A percentile compares a stretch with the other conserved stretches of the same genome.
phyloP scores from a whole-genome alignment of 768 basidiomycete species.

The Naganishia vaughanmartiniae region DNA sequence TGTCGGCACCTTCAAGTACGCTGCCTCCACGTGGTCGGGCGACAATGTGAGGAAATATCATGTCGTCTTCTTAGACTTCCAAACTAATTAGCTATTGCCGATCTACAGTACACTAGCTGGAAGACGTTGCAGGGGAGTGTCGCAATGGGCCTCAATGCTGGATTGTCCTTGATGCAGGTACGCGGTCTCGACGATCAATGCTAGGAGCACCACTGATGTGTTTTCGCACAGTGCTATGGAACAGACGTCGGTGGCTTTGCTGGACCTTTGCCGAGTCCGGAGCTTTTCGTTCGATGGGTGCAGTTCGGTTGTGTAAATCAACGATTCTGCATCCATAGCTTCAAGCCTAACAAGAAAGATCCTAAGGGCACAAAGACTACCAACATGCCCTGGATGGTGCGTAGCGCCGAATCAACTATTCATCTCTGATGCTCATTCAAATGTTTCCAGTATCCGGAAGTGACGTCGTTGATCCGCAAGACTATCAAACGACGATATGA shows the following conservation, averaged over 20 bases:
- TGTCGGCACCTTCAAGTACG: constrained; percentile 48
- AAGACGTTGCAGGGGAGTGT: constrained; percentile 49
- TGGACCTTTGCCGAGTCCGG: constrained; percentile 45
- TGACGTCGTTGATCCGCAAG: constrained; percentile 43
- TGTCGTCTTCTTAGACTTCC: not conserved
- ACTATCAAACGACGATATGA: constrained; percentile 51
- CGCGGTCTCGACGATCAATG: not conserved
- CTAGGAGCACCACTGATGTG: not conserved
- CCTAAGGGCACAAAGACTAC: constrained; percentile 41
- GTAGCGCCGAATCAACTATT: constrained; percentile 7
- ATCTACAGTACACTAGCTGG: constrained; percentile 38
- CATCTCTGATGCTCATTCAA: not conserved
- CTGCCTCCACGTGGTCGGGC: constrained; percentile 47
- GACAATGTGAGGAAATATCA: constrained; percentile 41
- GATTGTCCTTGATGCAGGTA: constrained; percentile 45
- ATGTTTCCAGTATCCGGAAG: constrained; percentile 43
- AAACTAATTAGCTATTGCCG: not conserved
- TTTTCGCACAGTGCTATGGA: constrained; percentile 37
- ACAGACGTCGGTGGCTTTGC: constrained; percentile 51
- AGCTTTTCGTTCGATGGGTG: constrained; percentile 50
- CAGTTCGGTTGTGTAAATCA: constrained; percentile 46
- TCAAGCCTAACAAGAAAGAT: constrained; percentile 49
- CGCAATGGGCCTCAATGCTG: constrained; percentile 46
- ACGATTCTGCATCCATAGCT: constrained; percentile 51
- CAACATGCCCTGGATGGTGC: constrained; percentile 50